Base-by-base conservation (phyloP, 441 rosid species). In the Populus hybrid region DNA sequence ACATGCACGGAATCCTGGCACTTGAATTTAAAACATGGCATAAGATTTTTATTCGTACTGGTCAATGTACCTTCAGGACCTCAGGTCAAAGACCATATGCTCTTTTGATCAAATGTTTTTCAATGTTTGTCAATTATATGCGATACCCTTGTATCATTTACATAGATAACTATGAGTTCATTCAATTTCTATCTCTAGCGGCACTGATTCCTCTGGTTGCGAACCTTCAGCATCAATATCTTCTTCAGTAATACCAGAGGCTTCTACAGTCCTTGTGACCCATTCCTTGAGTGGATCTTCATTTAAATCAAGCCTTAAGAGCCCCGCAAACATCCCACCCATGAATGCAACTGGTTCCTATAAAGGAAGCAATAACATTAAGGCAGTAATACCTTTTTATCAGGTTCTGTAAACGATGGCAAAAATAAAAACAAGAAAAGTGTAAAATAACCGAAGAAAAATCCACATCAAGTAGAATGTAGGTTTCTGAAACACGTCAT, bases 271-370 rank as follows among this genome's bases (percentile, higher is more conserved):
- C 79, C 93, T 89, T 0, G 90, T 75, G 59, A 94, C 90, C 99
- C 98, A 94, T 79, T 94, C 98, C 79, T 89, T 93, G 0, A 94
- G 88, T 14, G 99, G 98, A 53, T 93, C 99, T 78, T 94, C 99
- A 42, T 91, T 87, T 63, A 94, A 84, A 89, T 94, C 94, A 8
- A 93, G 97, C 88, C 94, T 90, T 67, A 93, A 74, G 68, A 94
- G 80, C 73, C 98, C 97, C 3, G 97, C 97, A 87, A 94, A 93
- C 83, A 94, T 78, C 70, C 99, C 97, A 20, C 95, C 97, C 83
- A 90, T 8, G 79, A 94, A 94, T 63, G 97, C 97, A 73, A 93
- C 89, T 14, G 98, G 98, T 86, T 94, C 98, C 98, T 94, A 73
- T 23, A 71, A 12, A 40, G 3, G 70, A 53, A 53, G 10, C 18